Evolutionary conservation across 2,329 filamentous ascomycete species (phyloP), one percentile per base, ranked within the genome.

Genomic region (Xylariales sp.): DNA sequence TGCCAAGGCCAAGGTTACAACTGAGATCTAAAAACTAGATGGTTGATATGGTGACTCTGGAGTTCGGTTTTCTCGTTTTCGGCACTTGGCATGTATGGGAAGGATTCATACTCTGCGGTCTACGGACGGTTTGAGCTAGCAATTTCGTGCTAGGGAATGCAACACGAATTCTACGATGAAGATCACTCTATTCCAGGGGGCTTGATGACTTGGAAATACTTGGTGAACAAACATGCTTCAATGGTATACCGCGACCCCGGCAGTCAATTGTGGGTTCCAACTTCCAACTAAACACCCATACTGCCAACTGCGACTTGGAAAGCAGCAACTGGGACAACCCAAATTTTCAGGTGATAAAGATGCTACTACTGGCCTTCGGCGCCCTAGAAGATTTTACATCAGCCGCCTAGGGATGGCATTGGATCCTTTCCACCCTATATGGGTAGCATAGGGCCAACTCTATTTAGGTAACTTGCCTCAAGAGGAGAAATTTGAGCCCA

Each of bases 1-100:
- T 90, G 85, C 93, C 86, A 97, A 97, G 93, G 96, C 94, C 82
- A 97, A 95, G 90, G 92, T 99, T 84, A 97, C 95, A 79, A 97
- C 94, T 78, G 96, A 99, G 90, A 87, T 91, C 80, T 92, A 90
- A 89, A 81, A 68, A 68, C 61, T 69, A 64, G 66, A 28, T 63
- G 70, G 71, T 70, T 72, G 71, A 65, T 73, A 71, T 62, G 71
- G 71, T 72, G 71, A 74, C 69, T 70, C 71, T 74, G 72, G 76
- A 74, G 75, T 78, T 71, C 73, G 76, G 76, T 76, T 77, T 72
- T 77, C 76, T 78, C 76, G 75, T 76, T 78, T 78, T 76, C 75
- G 73, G 75, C 72, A 74, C 73, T 75, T 75, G 75, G 73, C 76
- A 78, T 77, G 75, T 76, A 77, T 77, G 73, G 75, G 76, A 77